These are phyloP conservation scores for Orbilia ellipsospora DNA, from an alignment of 2,329 filamentous ascomycete species.

Conservation along the genomic window DNA sequence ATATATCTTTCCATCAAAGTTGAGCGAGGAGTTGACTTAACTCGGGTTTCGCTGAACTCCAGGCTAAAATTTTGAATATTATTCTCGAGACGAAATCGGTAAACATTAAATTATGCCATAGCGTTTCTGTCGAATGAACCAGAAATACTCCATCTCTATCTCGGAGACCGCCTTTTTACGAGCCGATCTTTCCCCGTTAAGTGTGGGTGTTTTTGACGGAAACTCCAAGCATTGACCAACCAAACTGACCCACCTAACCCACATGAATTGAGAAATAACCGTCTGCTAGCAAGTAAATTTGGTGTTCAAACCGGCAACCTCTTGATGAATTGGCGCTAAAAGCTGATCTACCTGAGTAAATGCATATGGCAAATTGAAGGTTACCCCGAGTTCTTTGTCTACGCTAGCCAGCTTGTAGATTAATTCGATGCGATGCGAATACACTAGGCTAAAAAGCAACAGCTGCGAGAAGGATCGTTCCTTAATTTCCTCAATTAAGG, in stretches of 20 bases:
- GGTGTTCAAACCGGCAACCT: too few species aligned
- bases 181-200: slow-evolving; percentile 6
- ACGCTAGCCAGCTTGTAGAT: slow-evolving; percentile 4
- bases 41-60: too few species aligned
- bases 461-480: slow-evolving; percentile 15
- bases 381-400: not conserved
- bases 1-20: too few species aligned
- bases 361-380: too few species aligned
- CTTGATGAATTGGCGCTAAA: not conserved
- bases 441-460: slow-evolving; percentile 23
- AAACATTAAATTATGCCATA: not conserved
- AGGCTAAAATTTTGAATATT: slow-evolving; percentile 16
- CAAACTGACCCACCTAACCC: slow-evolving; percentile 17
- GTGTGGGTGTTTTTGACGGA: slow-evolving; percentile 4
- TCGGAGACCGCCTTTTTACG: slow-evolving; percentile 7
- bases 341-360: too few species aligned
- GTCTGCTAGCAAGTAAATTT: too few species aligned
- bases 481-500: slow-evolving; percentile 46
- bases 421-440: slow-evolving; percentile 6
- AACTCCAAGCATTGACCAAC: slow-evolving; percentile 43
- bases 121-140: not conserved
- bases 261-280: slow-evolving; percentile 4
- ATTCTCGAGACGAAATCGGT: slow-evolving; percentile 31
- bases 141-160: not conserved
- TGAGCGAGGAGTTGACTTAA: too few species aligned